phyloP scores from a whole-genome alignment of 2,329 filamentous ascomycete genomes.

The Fusarium temperatum region DNA sequence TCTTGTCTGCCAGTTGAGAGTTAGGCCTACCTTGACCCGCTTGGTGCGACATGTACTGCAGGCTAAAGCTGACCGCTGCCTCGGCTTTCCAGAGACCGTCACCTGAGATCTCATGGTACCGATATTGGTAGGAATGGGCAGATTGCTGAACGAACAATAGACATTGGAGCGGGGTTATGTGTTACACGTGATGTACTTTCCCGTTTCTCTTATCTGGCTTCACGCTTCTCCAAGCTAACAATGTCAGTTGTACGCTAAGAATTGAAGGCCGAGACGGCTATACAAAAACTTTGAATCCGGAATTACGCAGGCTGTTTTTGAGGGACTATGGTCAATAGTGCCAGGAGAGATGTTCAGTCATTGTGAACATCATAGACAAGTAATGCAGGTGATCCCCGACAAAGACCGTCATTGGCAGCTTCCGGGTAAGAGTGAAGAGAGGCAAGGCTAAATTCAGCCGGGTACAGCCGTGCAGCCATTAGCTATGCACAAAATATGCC shows the following conservation, averaged over 20 bases:
- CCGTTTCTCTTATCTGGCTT: not conserved
- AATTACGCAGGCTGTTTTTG: no score
- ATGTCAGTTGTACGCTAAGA: no score
- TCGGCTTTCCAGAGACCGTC: not conserved
- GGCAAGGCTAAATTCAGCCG: no score
- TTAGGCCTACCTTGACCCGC: not conserved
- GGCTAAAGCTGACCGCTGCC: not conserved
- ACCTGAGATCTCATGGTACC: not conserved
- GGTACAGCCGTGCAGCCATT: no score
- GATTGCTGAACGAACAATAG: not conserved
- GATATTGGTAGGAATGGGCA: not conserved
- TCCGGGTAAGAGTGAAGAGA: no score
- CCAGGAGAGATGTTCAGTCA: no score
- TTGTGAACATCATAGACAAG: no score
- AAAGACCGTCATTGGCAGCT: no score
- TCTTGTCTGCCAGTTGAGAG: no score
- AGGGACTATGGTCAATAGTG: fast-evolving
- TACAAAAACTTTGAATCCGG: no score
- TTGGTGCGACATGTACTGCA: not conserved
- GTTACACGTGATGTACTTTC: not conserved
- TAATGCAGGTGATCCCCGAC: no score
- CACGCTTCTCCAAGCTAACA: not conserved
- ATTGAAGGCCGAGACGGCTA: not conserved
- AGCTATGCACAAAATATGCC: no score
- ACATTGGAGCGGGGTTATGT: not conserved